Conservation (phyloP, 2,329 filamentous ascomycete genomes). For the Colletotrichum sp. region DNA sequence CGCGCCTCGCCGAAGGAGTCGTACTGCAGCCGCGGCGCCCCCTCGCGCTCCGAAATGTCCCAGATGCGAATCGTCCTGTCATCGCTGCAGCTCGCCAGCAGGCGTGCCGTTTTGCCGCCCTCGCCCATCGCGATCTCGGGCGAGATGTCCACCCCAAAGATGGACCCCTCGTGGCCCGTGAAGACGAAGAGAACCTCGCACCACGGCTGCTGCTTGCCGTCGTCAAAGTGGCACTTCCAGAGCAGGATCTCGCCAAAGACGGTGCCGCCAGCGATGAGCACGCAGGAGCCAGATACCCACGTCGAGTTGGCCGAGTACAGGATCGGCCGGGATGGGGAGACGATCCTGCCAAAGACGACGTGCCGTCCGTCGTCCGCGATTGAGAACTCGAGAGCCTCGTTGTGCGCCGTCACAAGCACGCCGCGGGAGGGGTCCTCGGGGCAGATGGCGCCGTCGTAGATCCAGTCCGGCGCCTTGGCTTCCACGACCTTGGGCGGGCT, state of each 20-base stretch:
- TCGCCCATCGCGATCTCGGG: slow-evolving; percentile 45
- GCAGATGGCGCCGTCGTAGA: slow-evolving; percentile 69
- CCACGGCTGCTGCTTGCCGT: background rate
- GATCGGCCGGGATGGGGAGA: slow-evolving; percentile 78
- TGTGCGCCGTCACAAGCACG: slow-evolving; percentile 83
- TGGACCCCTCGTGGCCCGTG: slow-evolving; percentile 84
- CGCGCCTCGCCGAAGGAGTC: slow-evolving; percentile 39
- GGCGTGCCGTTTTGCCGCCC: slow-evolving; percentile 48
- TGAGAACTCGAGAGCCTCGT: slow-evolving; percentile 69
- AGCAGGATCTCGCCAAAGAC: slow-evolving; percentile 94
- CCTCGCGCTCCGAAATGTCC: slow-evolving; percentile 70
- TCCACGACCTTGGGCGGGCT: slow-evolving; percentile 33
- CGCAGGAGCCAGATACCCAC: slow-evolving; percentile 60
- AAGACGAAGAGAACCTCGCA: slow-evolving; percentile 59
- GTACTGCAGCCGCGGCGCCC: slow-evolving; percentile 24
- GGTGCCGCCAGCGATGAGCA: slow-evolving; percentile 86
- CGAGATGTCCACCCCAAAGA: slow-evolving; percentile 89
- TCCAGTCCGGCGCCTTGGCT: slow-evolving; percentile 72
- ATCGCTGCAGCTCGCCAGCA: slow-evolving; percentile 94
- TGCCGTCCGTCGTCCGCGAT: slow-evolving; percentile 29
- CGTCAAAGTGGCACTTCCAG: slow-evolving; percentile 70
- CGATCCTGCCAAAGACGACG: slow-evolving; percentile 52
- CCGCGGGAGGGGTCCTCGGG: slow-evolving; percentile 47
- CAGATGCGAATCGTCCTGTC: slow-evolving; percentile 89
- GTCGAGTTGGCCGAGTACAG: slow-evolving; percentile 83